Evolutionary conservation across 2,329 filamentous ascomycete species (phyloP), one percentile per base, ranked within the genome.

Genomic region (Penicillium hesseltinei): DNA sequence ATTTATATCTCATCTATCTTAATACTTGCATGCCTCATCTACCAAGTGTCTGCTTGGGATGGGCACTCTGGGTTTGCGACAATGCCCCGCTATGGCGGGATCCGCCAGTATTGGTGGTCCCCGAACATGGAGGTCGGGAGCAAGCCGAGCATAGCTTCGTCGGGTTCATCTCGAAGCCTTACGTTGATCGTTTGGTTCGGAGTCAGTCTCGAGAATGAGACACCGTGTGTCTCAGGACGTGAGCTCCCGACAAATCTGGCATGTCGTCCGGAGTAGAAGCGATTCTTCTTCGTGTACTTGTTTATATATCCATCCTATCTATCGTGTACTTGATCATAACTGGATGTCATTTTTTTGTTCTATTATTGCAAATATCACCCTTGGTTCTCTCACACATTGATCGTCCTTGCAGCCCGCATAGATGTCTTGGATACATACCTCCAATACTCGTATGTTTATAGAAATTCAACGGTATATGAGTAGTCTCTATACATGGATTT

Each of bases 11-110:
- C 52, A 55, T 50, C 38, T 43, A 50, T 23, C 38, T 36, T 55
- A 50, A 56, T 56, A 47, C 23, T 53, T 56, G 54, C 54, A 56
- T 56, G 54, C 49, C 49, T 47, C 21, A 29, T 44, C 42, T 40
- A 38, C 48, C 54, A 49, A 38, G 50, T 38, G 43, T 25, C 29
- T 46, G 8, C 35, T 46, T 56, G 40, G 48, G 17, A 46, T 31
- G 19, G 54, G 54, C 54, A 56, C 54, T 56, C 35, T 19, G 27
- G 36, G 39, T 29, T 42, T 51, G 11, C 54, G 39, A 52, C 21
- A 29, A 40, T 31, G 29, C 40, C 40, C 11, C 15, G 21, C 31
- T 21, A 25, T 42, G 27, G 17, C 21, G 44, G 17, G 36, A 50
- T 25, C 45, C 11, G 17, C 36, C 42, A 21, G n/a, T 25, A 27